Conservation (phyloP, 148 eudicot species). For the Silene uniflora region DNA sequence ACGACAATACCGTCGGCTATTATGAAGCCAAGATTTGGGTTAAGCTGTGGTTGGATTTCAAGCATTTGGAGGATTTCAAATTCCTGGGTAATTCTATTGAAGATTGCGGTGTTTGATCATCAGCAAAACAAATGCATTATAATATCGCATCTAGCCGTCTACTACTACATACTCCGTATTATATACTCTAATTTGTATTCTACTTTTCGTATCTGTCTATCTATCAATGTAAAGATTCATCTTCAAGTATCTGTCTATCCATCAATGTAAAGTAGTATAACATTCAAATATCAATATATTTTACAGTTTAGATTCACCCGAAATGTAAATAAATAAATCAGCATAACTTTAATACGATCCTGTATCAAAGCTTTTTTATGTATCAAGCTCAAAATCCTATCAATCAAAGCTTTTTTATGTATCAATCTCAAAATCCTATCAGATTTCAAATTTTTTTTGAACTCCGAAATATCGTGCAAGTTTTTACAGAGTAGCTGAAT, state of each 20-base stretch:
- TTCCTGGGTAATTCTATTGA: constrained; percentile 13
- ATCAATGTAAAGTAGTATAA: no score
- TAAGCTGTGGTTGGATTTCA: constrained; percentile 51
- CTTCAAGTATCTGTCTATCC: no score
- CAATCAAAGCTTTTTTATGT: not conserved
- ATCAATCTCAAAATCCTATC: not conserved
- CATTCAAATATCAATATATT: no score
- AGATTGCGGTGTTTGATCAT: not conserved
- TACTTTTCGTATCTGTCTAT: no score
- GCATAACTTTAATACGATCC: not conserved
- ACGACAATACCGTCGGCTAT: constrained; percentile 16
- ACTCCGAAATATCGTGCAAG: not conserved
- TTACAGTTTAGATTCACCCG: no score
- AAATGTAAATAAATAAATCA: no score
- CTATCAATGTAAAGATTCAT: no score
- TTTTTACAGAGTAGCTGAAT: not conserved
- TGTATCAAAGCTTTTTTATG: not conserved
- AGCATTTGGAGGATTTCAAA: constrained; percentile 50
- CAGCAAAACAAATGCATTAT: no score
- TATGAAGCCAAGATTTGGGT: constrained; percentile 55
- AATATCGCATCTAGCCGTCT: no score
- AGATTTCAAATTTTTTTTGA: not conserved
- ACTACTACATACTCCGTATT: no score
- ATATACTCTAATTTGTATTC: no score
- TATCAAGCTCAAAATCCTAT: not conserved